Evolutionary conservation across 75 land plant species (phyloP), one percentile per base, ranked within the genome.

Genomic region (Isoetes taiwanensis): DNA sequence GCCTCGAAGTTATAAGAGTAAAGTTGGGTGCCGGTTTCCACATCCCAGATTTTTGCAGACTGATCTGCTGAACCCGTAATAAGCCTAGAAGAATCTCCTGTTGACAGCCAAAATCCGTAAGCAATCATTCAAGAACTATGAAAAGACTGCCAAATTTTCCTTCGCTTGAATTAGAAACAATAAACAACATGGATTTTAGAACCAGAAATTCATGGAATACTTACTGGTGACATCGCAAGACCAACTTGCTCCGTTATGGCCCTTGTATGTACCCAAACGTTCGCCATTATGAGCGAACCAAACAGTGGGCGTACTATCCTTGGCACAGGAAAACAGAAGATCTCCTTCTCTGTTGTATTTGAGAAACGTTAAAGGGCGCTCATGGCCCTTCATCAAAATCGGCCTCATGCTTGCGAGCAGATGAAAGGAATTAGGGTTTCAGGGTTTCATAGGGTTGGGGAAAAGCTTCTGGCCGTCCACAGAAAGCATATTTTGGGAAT

Each of bases 181-280:
- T 0, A n/a, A 58, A 50, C 30, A 52, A 19, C 28, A 26, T 21
- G 14, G 6, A 39, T 0, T 21, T 0, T 31, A 30, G 11, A 4
- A 2, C 14, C 26, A 29, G 2, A 28, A 29, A 33, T 14, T 30
- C 19, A 1, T n/a, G 12, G 1, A 35, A 8, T 0, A 61, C 72
- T 68, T 59, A 80, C 97, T 62, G 32, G 97, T 80, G 33, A 90
- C 82, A 61, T 86, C 97, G 64, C 97, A 90, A 60, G 77, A 80
- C 97, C 97, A 90, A 23, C 86, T 93, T n/a, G 97, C 97, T 19
- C 97, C 97, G 34, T 90, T 90, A 69, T 90, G 97, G 57, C 94
- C 97, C 2, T 63, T 52, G 63, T 90, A 90, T 1, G 97, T 90
- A 8, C 97, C 97, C 32, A 90, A 62, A 11, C 97, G 94, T 75